Evolutionary conservation across 108 stramenopile species (phyloP), one percentile per base, ranked within the genome.

Genomic region (Licmophora abbreviata): DNA sequence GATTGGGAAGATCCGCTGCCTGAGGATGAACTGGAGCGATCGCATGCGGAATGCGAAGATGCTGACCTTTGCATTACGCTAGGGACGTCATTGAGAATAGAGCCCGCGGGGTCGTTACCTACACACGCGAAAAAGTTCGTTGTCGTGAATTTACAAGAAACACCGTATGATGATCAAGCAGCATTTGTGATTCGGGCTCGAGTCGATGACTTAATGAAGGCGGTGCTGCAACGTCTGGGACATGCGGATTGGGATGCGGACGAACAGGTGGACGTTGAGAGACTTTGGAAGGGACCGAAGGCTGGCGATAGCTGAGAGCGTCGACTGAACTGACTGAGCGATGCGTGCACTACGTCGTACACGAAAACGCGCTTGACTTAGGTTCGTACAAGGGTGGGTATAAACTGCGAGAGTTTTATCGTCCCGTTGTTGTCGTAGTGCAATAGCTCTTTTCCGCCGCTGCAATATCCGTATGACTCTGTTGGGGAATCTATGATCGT

Each of bases 1-100:
- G 92, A 93, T 62, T 93, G 92, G 92, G 85, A 89, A 58, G 83
- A 89, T 66, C 62, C 64, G 10, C 56, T 93, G 31, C 85, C 87
- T 0, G 66, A 82, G 10, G 35, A 60, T 25, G 92, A 89, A 46
- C 79, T 79, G 59, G 58, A 64, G 15, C 50, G 64, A 20, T 71
- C 85, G 5, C 47, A 68, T 36, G 37, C 64, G n/a, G 68, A 85
- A 53, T 89, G 83, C 42, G 57, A 48, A 26, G 40, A 35, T n/a
- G 82, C 87, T 18, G 83, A 89, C 57, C 67, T 94, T 36, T 66
- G 79, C 7, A 15, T 94, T 18, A 73, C 73, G 54, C 56, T 94
- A 38, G 93, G 93, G 14, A 91, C 93, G 1, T 87, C 85, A 23
- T 64, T 94, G 29, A 66, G 86, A 21, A 94, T 94, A 48, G 74